Evolutionary conservation across 345 rosid species (phyloP), one percentile per base, ranked within the genome.

Genomic region (Eucalyptus tenuipes): DNA sequence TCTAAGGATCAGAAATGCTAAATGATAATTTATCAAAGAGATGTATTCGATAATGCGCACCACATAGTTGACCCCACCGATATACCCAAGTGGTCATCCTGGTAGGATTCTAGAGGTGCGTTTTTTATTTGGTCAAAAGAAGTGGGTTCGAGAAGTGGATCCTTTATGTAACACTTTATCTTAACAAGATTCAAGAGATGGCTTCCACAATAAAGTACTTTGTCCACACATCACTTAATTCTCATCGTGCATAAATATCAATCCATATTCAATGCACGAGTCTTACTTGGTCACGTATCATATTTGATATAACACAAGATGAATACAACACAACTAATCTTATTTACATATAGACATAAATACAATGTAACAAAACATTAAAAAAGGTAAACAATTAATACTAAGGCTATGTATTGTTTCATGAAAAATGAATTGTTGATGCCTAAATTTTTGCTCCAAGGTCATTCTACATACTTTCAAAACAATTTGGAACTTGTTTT

Each of bases 381-480:
- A n/a, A 29, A 16, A 29, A 0, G 33, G 71, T 64, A 3, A 64
- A 29, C 5, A 0, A 6, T 1, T 61, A 6, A 61, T 7, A 59
- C 15, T 11, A 25, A 57, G 29, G 15, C 33, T n/a, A n/a, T n/a
- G n/a, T n/a, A n/a, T n/a, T n/a, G n/a, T n/a, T n/a, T n/a, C n/a
- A n/a, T n/a, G n/a, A n/a, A n/a, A n/a, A n/a, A n/a, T n/a, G n/a
- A n/a, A n/a, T n/a, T n/a, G n/a, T n/a, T n/a, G n/a, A n/a, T n/a
- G n/a, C n/a, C n/a, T n/a, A n/a, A n/a, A n/a, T n/a, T n/a, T n/a
- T n/a, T n/a, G n/a, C n/a, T 13, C 17, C 31, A 29, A 61, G 71
- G 13, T 13, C 71, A 29, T 2, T 55, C 61, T 55, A 9, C 61
- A 24, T 24, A 55, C 29, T 61, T 61, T 61, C 17, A 61, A 29